Base-by-base conservation (phyloP, 176 grass and related monocot genomes). In the Triticum timopheevii region DNA sequence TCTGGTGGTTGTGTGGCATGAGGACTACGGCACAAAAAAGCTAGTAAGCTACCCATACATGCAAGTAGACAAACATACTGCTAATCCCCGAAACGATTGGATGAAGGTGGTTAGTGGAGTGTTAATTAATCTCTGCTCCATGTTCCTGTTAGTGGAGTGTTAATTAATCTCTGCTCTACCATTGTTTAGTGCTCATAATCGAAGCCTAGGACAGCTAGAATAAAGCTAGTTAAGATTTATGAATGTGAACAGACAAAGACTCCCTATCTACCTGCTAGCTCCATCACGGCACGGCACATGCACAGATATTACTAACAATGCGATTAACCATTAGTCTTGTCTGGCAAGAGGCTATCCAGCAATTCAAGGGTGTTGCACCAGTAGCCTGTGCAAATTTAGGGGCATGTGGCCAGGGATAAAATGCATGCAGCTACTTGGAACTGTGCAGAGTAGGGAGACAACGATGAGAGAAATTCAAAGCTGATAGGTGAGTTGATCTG, bases 171-270 rank as follows among this genome's bases (percentile, higher is more conserved):
- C 34, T 77, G 77, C 10, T 71, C 7, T 4, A 39, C 28, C 78
- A 82, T 88, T 70, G 52, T 91, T 91, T 82, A 84, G 16, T 66
- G 44, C 3, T 5, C 77, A 88, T 88, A 88, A 91, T 88, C 80
- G 86, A 88, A 77, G 77, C 50, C 82, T 91, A 90, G 31, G 40
- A 56, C 19, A 25, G 35, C 72, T 76, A 40, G 6, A 38, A 24
- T 73, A n/a, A 66, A 83, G n/a, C 88, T 17, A 78, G 34, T 13
- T 24, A 54, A 74, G 2, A 74, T 7, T 25, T 45, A 47, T 49
- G 23, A 30, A 56, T 2, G 0, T 2, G 5, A 15, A 54, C 5
- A 17, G 69, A 80, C 28, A 78, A 61, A 82, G 44, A 70, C 78
- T 40, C 8, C 80, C 44, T 85, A 52, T 25, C 27, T 73, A 25